Base-by-base conservation (phyloP, 1,139 yeast genomes). In the Scheffersomyces cryptocercus region DNA sequence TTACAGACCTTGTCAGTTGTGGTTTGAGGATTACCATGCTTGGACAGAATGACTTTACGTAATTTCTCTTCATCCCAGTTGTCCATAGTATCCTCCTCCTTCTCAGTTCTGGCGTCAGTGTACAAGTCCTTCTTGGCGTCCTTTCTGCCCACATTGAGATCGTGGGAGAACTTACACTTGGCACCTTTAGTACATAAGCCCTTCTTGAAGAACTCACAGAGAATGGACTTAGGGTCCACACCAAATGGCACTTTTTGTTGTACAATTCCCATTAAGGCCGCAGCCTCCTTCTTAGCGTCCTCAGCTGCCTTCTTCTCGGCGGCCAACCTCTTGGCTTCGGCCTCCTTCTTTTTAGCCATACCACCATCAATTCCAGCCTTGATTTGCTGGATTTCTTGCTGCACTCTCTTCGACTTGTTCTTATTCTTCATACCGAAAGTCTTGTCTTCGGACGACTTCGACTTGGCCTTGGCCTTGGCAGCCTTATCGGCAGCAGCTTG, bases 1-100 rank as follows among this genome's bases (percentile, higher is more conserved):
- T 91, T 93, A 79, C 99, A 95, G 38, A 95, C 90, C 53, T 80
- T 95, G 51, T 93, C 98, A 2, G 99, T 95, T 26, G 98, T 90
- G 11, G 97, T 90, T 64, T 84, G 82, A 41, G 86, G 93, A 65
- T 93, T 93, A 44, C 99, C 98, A 59, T 90, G 97, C 70, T 93
- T 95, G 43, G 97, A 89, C 54, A 78, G 49, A 60, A 93, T 87
- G 48, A 93, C 99, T 35, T 78, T 78, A 62, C 96, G 80, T 63
- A 93, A 82, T 69, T 91, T 93, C 56, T 84, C 97, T 69, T 93
- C 98, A 68, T 91, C 98, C 99, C 99, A 93, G 38, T 75, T 77
- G 58, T 91, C 98, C 97, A 93, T 91, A 4, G 95, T 88, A 67
- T 93, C 98, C 24, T 75, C 73, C 54, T 84, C 88, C 65, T 87